These are phyloP conservation scores for Brasenia schreberi DNA, from an alignment of 164 flowering plant species.

Conservation along the genomic window DNA sequence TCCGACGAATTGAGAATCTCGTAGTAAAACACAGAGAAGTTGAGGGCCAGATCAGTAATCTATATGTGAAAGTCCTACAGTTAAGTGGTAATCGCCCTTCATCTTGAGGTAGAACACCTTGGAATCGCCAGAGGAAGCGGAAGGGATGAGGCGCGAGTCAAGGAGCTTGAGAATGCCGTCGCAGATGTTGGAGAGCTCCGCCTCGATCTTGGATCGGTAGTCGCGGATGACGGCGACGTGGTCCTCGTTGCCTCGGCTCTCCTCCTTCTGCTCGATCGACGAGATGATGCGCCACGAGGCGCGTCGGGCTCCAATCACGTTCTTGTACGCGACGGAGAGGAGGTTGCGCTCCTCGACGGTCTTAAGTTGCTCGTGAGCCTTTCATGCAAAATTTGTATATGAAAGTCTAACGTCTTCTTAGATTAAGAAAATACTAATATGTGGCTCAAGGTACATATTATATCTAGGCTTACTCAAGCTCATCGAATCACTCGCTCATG, in stretches of 20 bases:
- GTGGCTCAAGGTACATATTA: no score
- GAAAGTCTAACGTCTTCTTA: no score
- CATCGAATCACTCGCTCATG: no score
- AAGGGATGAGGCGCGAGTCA: slow-evolving; percentile 40
- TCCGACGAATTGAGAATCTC: slow-evolving; percentile 41
- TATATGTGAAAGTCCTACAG: no score
- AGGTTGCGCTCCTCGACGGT: slow-evolving; percentile 81
- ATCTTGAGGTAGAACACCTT: slow-evolving; percentile 77
- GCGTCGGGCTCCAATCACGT: no score
- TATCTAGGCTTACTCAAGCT: no score
- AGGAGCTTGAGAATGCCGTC: slow-evolving; percentile 43
- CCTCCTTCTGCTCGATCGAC: slow-evolving; percentile 35
- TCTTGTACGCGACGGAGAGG: slow-evolving; percentile 17
- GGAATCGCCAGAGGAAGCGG: slow-evolving; percentile 27
- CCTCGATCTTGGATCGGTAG: slow-evolving; percentile 57
- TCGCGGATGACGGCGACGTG: slow-evolving; percentile 45
- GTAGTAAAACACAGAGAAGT: slow-evolving; percentile 15
- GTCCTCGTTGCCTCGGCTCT: slow-evolving; percentile 61
- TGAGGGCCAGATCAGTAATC: background rate
- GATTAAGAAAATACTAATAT: no score
- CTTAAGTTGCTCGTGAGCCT: background rate
- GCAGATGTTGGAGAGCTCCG: slow-evolving; percentile 45
- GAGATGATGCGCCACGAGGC: no score
- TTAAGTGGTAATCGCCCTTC: slow-evolving; percentile 85
- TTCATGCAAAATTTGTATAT: no score